Evolutionary conservation across 495 filamentous ascomycete genomes (phyloP).

Genomic region (Annulohypoxylon bovei): DNA sequence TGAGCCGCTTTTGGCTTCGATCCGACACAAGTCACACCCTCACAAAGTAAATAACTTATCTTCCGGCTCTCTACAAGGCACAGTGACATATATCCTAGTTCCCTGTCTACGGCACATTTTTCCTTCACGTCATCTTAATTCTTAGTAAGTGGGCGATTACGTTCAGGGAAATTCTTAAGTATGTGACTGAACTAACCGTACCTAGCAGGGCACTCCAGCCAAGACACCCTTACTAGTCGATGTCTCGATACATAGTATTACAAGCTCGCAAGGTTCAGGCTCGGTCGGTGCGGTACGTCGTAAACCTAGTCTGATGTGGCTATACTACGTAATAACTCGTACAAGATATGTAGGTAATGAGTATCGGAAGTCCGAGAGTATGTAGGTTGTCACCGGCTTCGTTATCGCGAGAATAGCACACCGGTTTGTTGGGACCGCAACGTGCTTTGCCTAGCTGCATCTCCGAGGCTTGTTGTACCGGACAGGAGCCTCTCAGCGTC

Average conservation of each 20-base stretch:
- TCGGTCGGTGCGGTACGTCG: slow-evolving; percentile 17
- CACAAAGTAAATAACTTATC: neutral
- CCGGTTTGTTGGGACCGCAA: neutral
- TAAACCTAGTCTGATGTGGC: slow-evolving; percentile 27
- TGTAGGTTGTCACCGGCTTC: neutral
- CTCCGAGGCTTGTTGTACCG: slow-evolving; percentile 4
- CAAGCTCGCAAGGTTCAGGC: slow-evolving; percentile 18
- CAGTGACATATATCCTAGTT: neutral
- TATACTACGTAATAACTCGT: neutral
- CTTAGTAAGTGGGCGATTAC: neutral
- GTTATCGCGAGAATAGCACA: neutral
- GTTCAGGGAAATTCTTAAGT: slow-evolving; percentile 6
- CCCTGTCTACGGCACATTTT: neutral
- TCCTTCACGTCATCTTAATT: neutral
- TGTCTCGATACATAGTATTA: neutral
- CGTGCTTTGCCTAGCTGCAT: neutral
- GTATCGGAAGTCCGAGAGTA: slow-evolving; percentile 35
- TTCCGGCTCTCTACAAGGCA: neutral
- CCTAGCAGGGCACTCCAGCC: neutral
- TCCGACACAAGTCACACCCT: slow-evolving; percentile 19
- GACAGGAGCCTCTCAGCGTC: neutral
- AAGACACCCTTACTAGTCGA: neutral
- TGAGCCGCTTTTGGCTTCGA: slow-evolving; percentile 21
- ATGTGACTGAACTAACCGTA: slow-evolving; percentile 24
- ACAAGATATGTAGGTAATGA: slow-evolving; percentile 7